Evolutionary conservation across 2,329 filamentous ascomycete species (phyloP), one percentile per base, ranked within the genome.

Genomic region (Talaromyces sp.): DNA sequence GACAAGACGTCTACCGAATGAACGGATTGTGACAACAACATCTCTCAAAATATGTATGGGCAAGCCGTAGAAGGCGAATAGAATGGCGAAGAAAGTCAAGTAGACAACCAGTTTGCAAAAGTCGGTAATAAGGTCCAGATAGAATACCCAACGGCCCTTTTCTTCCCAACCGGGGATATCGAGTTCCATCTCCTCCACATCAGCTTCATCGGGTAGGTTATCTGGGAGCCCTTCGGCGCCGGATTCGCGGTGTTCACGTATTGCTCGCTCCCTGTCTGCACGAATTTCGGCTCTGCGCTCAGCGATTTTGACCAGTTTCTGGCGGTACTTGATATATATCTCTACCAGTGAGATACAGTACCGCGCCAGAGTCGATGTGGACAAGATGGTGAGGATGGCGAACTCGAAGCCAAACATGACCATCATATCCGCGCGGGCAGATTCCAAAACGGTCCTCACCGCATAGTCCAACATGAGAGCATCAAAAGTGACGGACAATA

Each of bases 381-480:
- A 96, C 60, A 89, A 89, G 10, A 96, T 89, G 2, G 88, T 85
- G 66, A 98, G 81, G 50, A 99, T 89, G 43, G 94, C 93, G 74
- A 98, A 98, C 77, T 99, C 95, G 72, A 99, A 99, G 6, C 96
- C 88, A 73, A 99, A 99, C 93, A 99, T 98, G 68, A 99, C 93
- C 93, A 98, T 99, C 91, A 99, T 98, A 66, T 96, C 95, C 0
- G 94, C 93, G n/a, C 90, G 86, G 2, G 94, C 92, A 74, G 96
- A 89, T 65, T 91, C 88, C 59, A 97, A 88, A 37, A 98, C 93
- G 0, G 90, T 92, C 33, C 88, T 86, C 67, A 96, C 84, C 66
- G 90, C 89, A 76, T 97, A 97, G 58, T 85, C 85, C 69, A 97
- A 87, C 79, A 99, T 88, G 75, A 85, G 89, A 27, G 88, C 76